Conservation (phyloP, 805 yeast species). For the Saccharomycopsis amapae region DNA sequence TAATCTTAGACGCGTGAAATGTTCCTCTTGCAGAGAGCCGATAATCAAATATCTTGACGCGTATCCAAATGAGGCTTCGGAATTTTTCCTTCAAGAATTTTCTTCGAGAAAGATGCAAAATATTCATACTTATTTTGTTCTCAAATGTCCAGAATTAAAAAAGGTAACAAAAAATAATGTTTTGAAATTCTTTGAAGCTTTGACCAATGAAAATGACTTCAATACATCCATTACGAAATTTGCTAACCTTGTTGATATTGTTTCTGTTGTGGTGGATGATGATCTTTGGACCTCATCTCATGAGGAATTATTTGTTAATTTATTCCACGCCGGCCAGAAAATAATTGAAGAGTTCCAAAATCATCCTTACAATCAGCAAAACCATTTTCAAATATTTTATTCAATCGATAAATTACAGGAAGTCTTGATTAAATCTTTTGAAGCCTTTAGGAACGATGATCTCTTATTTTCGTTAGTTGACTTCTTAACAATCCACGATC, state of each 20-base stretch:
- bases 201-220: constrained; percentile 40
- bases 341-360: constrained; percentile 36
- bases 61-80: constrained; percentile 67
- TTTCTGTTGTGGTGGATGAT: constrained; percentile 43
- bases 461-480: constrained; percentile 37
- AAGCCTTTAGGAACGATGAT: constrained; percentile 31
- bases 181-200: constrained; percentile 38
- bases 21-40: constrained; percentile 88
- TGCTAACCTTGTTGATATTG: constrained; percentile 65
- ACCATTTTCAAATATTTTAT: constrained; percentile 66
- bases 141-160: constrained; percentile 51
- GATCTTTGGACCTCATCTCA: constrained; percentile 56
- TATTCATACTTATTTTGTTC: constrained; percentile 48
- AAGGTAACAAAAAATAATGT: constrained; percentile 48
- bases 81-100: constrained; percentile 61
- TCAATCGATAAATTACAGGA: constrained; percentile 56
- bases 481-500: constrained; percentile 38
- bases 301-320: constrained; percentile 36
- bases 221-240: constrained; percentile 56
- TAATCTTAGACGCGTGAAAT: constrained; percentile 73
- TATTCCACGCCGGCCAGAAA: constrained; percentile 38
- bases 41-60: constrained; percentile 79
- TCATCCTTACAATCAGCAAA: constrained; percentile 45
- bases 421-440: constrained; percentile 35
- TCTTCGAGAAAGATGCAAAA: constrained; percentile 51